Evolutionary conservation across 2,329 filamentous ascomycete genomes (phyloP).

Genomic region (Aspergillus aculeatinus): DNA sequence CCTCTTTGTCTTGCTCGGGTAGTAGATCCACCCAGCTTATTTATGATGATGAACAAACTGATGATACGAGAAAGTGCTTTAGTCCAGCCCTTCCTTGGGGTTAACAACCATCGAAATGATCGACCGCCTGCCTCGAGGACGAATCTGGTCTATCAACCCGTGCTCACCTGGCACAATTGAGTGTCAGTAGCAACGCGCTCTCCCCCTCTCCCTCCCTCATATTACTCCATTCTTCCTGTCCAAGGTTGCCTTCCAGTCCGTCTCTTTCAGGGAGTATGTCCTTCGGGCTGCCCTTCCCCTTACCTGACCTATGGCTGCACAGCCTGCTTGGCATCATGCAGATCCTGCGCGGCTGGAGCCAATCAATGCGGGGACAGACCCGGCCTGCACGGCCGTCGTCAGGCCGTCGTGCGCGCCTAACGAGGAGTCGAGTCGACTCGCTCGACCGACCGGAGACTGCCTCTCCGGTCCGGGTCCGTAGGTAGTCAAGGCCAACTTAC

Average conservation of each 20-base stretch:
- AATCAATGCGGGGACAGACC: slow-evolving; percentile 10
- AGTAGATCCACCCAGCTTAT: slow-evolving; percentile 1
- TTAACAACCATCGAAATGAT: background rate
- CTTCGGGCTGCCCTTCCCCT: background rate
- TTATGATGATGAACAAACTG: background rate
- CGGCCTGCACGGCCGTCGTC: slow-evolving; percentile 13
- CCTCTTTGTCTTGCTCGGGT: slow-evolving; percentile 3
- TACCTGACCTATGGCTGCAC: slow-evolving; percentile 20
- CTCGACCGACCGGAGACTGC: slow-evolving; percentile 5
- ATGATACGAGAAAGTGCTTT: background rate
- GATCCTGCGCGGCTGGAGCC: slow-evolving; percentile 14
- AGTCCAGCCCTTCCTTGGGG: background rate
- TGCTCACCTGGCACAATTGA: background rate
- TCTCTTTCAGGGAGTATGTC: background rate
- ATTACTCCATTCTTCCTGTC: background rate
- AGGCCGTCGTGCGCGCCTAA: slow-evolving; percentile 16
- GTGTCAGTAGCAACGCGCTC: background rate
- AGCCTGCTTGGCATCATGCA: slow-evolving; percentile 21
- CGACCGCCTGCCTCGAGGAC: background rate
- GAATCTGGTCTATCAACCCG: background rate
- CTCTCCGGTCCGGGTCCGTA: slow-evolving; percentile 6
- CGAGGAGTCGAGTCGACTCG: background rate
- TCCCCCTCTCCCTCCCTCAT: background rate
- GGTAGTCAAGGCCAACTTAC: background rate
- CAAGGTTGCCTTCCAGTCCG: too few species aligned